Conservation (phyloP, 345 rosid species). For the Geranium rotundifolium region DNA sequence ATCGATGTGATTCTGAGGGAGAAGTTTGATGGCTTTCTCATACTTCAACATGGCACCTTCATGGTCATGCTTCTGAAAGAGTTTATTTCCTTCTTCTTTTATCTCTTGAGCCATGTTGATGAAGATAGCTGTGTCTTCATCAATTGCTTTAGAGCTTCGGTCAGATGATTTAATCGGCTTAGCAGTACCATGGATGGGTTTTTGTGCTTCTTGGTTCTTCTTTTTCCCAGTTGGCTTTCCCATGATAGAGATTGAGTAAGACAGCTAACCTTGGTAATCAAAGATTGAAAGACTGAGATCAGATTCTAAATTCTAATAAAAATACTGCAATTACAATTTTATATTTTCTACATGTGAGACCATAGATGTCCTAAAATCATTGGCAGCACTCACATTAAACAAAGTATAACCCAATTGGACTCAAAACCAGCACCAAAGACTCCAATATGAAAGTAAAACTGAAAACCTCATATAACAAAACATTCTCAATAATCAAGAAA, state of each 20-base stretch:
- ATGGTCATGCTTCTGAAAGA: slow-evolving; percentile 72
- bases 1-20: slow-evolving; percentile 71
- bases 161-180: slow-evolving; percentile 37
- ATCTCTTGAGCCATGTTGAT: slow-evolving; percentile 83
- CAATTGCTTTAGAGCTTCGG: slow-evolving; percentile 60
- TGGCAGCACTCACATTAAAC: background rate
- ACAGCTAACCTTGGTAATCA: background rate
- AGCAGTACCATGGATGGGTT: slow-evolving; percentile 16
- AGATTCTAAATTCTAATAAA: background rate
- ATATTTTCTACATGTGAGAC: background rate
- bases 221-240: slow-evolving; percentile 94
- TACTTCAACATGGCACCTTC: slow-evolving; percentile 95
- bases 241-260: slow-evolving; percentile 20
- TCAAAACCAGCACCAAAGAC: background rate
- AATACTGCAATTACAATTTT: background rate
- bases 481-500: no score
- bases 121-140: slow-evolving; percentile 87
- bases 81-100: slow-evolving; percentile 91
- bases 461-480: no score
- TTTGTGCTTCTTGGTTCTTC: slow-evolving; percentile 38
- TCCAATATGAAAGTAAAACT: background rate
- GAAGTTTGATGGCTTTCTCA: slow-evolving; percentile 84
- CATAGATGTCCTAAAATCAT: background rate
- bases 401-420: background rate
- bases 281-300: background rate